Conservation (phyloP, 345 rosid genomes). For the Rhodamnia rubescens region DNA sequence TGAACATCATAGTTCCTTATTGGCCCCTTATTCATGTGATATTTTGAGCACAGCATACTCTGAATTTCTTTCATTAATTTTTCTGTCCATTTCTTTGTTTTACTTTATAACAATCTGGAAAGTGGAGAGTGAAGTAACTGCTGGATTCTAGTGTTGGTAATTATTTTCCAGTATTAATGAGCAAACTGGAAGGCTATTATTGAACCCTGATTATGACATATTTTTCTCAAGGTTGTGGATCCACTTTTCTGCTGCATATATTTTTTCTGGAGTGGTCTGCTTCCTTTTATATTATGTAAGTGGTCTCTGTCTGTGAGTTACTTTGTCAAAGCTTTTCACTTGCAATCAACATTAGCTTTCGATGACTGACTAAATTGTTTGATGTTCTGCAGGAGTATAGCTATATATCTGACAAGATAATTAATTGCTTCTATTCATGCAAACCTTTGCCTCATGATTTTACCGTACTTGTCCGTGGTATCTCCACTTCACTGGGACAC, state of each 20-base stretch:
- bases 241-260: constrained; percentile 83
- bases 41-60: neutral
- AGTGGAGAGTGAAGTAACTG: neutral
- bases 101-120: neutral
- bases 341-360: neutral
- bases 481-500: constrained; percentile 44
- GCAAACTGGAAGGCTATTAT: neutral
- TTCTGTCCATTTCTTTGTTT: neutral
- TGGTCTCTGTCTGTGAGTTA: constrained; percentile 5
- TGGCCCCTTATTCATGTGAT: neutral
- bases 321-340: neutral
- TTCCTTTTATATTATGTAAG: constrained; percentile 77
- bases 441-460: constrained; percentile 72
- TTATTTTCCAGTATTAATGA: neutral
- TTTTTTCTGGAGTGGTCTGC: constrained; percentile 84
- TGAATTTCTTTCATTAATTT: neutral
- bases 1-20: neutral
- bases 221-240: constrained; percentile 72
- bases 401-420: constrained; percentile 51
- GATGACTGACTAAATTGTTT: neutral
- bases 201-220: neutral
- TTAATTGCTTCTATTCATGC: constrained; percentile 53
- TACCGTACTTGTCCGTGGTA: constrained; percentile 62
- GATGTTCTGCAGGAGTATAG: constrained; percentile 48
- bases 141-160: neutral